phyloP scores from a whole-genome alignment of 2,329 filamentous ascomycete genomes.

The Tolypocladium amazonense region DNA sequence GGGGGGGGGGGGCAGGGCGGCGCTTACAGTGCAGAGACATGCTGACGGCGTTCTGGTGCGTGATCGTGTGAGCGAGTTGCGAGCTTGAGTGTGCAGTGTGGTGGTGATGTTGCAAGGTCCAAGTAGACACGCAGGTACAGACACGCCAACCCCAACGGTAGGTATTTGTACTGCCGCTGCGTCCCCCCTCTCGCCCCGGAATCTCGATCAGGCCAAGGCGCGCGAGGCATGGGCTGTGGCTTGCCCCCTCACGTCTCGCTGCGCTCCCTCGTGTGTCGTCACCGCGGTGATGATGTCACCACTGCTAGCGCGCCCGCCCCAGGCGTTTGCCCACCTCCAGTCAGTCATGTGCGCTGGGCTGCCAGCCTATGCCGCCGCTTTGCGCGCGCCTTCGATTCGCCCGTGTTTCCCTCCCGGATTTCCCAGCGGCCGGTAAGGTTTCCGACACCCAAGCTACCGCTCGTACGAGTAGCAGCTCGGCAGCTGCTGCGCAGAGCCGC shows the following conservation, averaged over 20 bases:
- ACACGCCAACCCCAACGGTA: not conserved
- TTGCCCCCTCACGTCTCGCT: not conserved
- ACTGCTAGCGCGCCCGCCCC: constrained; percentile 3
- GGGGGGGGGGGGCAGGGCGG: not conserved
- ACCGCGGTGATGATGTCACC: constrained; percentile 21
- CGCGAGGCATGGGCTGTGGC: not conserved
- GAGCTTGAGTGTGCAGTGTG: not conserved
- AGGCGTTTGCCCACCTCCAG: too few relatives aligned
- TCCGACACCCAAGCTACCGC: too few relatives aligned
- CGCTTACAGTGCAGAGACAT: constrained; percentile 52
- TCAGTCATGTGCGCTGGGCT: too few relatives aligned
- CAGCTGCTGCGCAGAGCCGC: too few relatives aligned
- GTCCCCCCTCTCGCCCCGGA: not conserved
- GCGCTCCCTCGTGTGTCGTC: constrained; percentile 3
- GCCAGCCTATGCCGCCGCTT: not conserved
- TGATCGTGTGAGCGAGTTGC: not conserved
- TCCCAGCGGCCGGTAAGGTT: too few relatives aligned
- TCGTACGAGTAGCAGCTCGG: too few relatives aligned
- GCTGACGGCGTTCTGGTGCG: constrained; percentile 12
- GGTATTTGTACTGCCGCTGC: not conserved
- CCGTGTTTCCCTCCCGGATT: too few relatives aligned
- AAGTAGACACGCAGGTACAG: not conserved
- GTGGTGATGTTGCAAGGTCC: constrained; percentile 2
- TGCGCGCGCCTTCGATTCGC: not conserved
- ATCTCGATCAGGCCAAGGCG: constrained; percentile 13